A percentile compares a stretch with the other conserved stretches of the same genome.
These are phyloP conservation scores for Brassica carinata DNA, from an alignment of 345 rosid species.

Conservation along the genomic window DNA sequence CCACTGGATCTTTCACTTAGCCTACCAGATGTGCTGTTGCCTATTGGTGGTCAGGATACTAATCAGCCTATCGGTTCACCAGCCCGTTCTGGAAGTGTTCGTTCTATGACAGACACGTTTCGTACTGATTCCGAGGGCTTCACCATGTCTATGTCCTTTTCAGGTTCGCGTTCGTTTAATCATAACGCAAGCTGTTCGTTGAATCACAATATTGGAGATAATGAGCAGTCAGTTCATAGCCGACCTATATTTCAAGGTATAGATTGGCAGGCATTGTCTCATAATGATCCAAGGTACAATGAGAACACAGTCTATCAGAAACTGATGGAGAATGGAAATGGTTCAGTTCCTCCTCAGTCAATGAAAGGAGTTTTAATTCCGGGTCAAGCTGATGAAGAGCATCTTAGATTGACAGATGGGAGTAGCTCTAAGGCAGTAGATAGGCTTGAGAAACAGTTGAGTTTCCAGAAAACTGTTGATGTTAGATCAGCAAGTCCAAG, in stretches of 20 bases:
- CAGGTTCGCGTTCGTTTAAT: constrained; percentile 90
- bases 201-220: constrained; percentile 81
- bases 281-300: constrained; percentile 67
- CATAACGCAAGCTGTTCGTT: constrained; percentile 99
- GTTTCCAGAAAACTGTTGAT: constrained; percentile 64
- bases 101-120: constrained; percentile 72
- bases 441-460: constrained; percentile 72
- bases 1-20: constrained; percentile 95
- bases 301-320: constrained; percentile 66
- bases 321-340: constrained; percentile 70
- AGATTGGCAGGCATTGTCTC: constrained; percentile 76
- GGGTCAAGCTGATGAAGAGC: constrained; percentile 49
- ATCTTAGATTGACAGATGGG: constrained; percentile 49
- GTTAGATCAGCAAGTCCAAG: constrained; percentile 66
- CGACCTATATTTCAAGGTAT: constrained; percentile 86
- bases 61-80: constrained; percentile 67
- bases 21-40: constrained; percentile 83
- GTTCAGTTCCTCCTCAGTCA: constrained; percentile 58
- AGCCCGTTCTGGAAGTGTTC: constrained; percentile 73
- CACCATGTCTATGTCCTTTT: constrained; percentile 87
- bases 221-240: constrained; percentile 97
- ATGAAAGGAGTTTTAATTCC: constrained; percentile 50
- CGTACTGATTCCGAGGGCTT: constrained; percentile 81
- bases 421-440: constrained; percentile 51
- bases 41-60: constrained; percentile 65